These are phyloP conservation scores for Fusarium proliferatum DNA, from an alignment of 2,329 filamentous ascomycete genomes.

Conservation along the genomic window DNA sequence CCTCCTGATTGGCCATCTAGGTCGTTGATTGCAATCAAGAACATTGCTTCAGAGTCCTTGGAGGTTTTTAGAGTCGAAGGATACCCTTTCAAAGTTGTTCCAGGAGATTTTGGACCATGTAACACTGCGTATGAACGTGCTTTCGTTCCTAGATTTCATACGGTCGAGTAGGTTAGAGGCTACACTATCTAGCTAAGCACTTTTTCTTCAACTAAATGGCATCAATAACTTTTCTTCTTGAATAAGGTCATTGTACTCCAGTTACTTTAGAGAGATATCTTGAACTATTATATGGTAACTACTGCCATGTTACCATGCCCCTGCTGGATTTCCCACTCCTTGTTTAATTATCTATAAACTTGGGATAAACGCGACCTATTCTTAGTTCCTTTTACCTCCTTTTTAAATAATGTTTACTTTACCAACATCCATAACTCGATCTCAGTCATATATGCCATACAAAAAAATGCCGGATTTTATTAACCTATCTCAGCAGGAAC, in stretches of 20 bases:
- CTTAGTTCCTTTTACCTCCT: not conserved
- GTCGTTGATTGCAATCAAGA: conserved; percentile 5
- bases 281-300: rapidly evolving
- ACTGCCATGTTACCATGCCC: not conserved
- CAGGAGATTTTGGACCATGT: not conserved
- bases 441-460: too few relatives aligned
- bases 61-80: conserved; percentile 11
- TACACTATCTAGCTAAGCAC: not conserved
- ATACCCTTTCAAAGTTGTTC: conserved; percentile 1
- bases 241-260: not conserved
- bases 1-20: not conserved
- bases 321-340: not conserved
- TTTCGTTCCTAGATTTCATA: not conserved
- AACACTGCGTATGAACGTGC: not conserved
- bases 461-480: not conserved
- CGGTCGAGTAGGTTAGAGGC: not conserved
- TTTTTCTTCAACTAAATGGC: not conserved
- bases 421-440: not conserved
- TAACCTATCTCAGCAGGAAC: not conserved
- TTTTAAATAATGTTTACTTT: not conserved
- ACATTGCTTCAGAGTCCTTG: conserved; percentile 1
- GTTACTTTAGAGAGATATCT: not conserved
- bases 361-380: too few relatives aligned
- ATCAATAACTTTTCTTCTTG: not conserved
- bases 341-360: not conserved